Evolutionary conservation across 2,329 filamentous ascomycete species (phyloP), one percentile per base, ranked within the genome.

Genomic region (Trichoderma citrinoviride): DNA sequence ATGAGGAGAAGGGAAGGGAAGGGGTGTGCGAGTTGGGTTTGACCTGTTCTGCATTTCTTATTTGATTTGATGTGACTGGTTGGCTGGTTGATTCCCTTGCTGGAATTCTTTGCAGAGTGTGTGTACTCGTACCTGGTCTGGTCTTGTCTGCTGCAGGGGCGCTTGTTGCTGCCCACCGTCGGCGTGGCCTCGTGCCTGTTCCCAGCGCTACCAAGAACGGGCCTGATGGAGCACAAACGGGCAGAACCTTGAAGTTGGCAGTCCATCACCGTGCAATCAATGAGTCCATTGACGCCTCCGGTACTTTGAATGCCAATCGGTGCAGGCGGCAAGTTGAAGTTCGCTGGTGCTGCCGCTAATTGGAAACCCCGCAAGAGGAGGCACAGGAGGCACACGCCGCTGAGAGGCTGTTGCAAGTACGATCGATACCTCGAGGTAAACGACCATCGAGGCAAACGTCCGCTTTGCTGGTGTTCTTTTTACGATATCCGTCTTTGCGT

Each of bases 121-220:
- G 27, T n/a, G 17, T 37, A 23, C 29, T 23, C 23, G 49, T 54
- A 21, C 49, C 49, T 27, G 37, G n/a, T 37, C 43, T 25, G 25
- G 27, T 8, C 46, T 43, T 49, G 41, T 56, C 29, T 23, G 49
- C 47, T 61, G 57, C 46, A 65, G 63, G 57, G 56, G 54, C 23
- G 21, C 8, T 40, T 43, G 47, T 17, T 61, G 58, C 58, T 50
- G 47, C 58, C 29, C 58, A 53, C 58, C 49, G 58, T 61, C 23
- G 46, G 58, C 58, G 58, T 62, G 58, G 46, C 56, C 56, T 49
- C 56, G 33, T 37, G 29, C 29, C 27, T 29, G 27, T 29, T 29
- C 27, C 29, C 29, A 33, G 29, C 8, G 29, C 29, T 33, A 33
- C 29, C 29, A 33, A 33, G 29, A 33, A 33, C 29, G 33, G 33